phyloP scores from a whole-genome alignment of 2,329 filamentous ascomycete genomes.

The Fusarium sp. region DNA sequence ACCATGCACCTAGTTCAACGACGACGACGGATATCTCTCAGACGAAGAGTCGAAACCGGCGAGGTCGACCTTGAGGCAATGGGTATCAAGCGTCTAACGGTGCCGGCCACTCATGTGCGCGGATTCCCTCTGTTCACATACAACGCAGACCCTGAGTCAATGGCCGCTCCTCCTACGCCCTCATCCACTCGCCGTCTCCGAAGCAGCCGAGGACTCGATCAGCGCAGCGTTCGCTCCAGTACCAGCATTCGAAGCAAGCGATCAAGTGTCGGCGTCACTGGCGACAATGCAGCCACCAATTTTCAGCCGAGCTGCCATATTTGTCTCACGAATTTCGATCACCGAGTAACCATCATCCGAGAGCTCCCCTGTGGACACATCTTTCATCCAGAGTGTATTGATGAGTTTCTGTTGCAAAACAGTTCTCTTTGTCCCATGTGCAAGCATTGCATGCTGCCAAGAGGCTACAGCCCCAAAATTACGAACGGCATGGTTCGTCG shows the following conservation, averaged over 20 bases:
- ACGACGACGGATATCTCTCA: conserved; percentile 74
- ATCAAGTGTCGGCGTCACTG: conserved; percentile 50
- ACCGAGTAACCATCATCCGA: conserved; percentile 78
- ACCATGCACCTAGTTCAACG: conserved; percentile 84
- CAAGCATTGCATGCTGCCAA: conserved; percentile 84
- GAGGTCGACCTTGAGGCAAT: conserved; percentile 89
- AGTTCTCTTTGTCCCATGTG: conserved; percentile 93
- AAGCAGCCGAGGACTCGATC: conserved; percentile 48
- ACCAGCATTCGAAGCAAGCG: conserved; percentile 53
- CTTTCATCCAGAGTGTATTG: conserved; percentile 92
- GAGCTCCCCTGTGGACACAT: conserved; percentile 93
- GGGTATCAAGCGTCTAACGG: conserved; percentile 84
- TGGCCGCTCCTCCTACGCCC: conserved; percentile 53
- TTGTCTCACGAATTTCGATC: conserved; percentile 84
- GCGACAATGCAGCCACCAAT: conserved; percentile 62
- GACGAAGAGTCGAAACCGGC: conserved; percentile 77
- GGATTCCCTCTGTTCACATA: conserved; percentile 86
- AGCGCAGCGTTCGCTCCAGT: conserved; percentile 46
- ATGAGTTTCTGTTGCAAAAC: conserved; percentile 81
- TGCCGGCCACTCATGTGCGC: conserved; percentile 78
- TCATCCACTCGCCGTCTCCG: conserved; percentile 48
- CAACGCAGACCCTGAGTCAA: conserved; percentile 63
- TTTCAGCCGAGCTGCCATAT: conserved; percentile 90
- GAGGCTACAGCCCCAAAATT: conserved; percentile 74
- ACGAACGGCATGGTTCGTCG: conserved; percentile 90